These are phyloP conservation scores for Blastobotrys indianensis DNA, from an alignment of 1,139 yeast genomes.

Conservation along the genomic window DNA sequence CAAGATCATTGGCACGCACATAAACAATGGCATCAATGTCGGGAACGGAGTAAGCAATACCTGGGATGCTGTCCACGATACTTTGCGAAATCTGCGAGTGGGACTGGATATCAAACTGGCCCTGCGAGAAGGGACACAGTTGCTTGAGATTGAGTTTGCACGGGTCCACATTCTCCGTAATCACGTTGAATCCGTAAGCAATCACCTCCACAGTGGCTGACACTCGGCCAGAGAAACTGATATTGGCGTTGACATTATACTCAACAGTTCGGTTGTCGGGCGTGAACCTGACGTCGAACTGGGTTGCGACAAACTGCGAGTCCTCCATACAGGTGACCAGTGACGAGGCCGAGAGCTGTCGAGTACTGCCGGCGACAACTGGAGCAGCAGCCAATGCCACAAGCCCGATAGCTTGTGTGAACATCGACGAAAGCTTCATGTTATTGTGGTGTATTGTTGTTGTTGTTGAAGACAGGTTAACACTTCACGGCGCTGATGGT, in stretches of 20 bases:
- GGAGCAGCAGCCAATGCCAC: slow-evolving; percentile 2
- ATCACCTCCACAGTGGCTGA: slow-evolving; percentile 63
- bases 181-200: slow-evolving; percentile 74
- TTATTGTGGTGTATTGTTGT: too few species aligned
- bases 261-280: slow-evolving; percentile 59
- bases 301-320: slow-evolving; percentile 78
- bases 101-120: slow-evolving; percentile 70
- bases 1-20: slow-evolving; percentile 51
- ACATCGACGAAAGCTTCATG: background rate
- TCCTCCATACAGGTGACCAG: slow-evolving; percentile 89
- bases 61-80: slow-evolving; percentile 58
- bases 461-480: too few species aligned
- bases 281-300: slow-evolving; percentile 66
- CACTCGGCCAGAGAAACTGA: slow-evolving; percentile 69
- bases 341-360: slow-evolving; percentile 38
- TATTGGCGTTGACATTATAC: slow-evolving; percentile 70
- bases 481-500: too few species aligned
- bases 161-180: slow-evolving; percentile 53
- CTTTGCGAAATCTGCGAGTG: slow-evolving; percentile 42
- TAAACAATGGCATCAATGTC: slow-evolving; percentile 91
- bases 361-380: slow-evolving; percentile 17
- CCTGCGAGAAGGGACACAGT: slow-evolving; percentile 79
- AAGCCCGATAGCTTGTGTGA: background rate
- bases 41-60: slow-evolving; percentile 83
- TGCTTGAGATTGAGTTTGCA: slow-evolving; percentile 50